phyloP scores from a whole-genome alignment of 768 basidiomycete genomes.

The Guyanaporus albipodus region DNA sequence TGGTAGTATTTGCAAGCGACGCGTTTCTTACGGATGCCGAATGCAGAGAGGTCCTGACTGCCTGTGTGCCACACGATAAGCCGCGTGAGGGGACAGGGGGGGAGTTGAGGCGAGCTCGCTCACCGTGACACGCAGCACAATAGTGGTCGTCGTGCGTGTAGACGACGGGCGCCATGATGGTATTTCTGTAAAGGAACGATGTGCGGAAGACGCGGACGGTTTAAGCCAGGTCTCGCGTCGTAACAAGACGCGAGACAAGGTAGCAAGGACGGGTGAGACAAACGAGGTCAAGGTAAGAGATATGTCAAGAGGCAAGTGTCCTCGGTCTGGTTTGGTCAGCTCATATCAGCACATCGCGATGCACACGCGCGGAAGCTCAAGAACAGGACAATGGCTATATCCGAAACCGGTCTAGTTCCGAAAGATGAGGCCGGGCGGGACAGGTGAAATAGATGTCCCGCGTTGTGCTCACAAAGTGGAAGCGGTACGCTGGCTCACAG shows the following conservation, averaged over 20 bases:
- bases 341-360: constrained; percentile 18
- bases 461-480: constrained; percentile 14
- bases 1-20: constrained; percentile 25
- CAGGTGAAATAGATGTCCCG: constrained; percentile 19
- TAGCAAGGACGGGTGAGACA: constrained; percentile 26
- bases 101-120: constrained; percentile 16
- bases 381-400: constrained; percentile 31
- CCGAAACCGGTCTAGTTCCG: constrained; percentile 38
- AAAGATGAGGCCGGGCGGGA: constrained; percentile 9
- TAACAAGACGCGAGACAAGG: constrained; percentile 38
- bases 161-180: constrained; percentile 5
- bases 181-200: neutral
- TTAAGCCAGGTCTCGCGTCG: constrained; percentile 18
- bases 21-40: constrained; percentile 7
- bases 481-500: neutral
- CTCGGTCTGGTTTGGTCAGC: constrained; percentile 7
- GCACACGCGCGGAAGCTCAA: constrained; percentile 16
- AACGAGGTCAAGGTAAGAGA: constrained; percentile 7
- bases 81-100: constrained; percentile 1
- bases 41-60: constrained; percentile 1
- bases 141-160: constrained; percentile 15
- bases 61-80: constrained; percentile 12
- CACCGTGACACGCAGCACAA: constrained; percentile 13
- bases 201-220: neutral
- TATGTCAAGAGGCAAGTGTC: constrained; percentile 17